A percentile compares a stretch with the other conserved stretches of the same genome.
phyloP scores from a whole-genome alignment of 495 filamentous ascomycete species.

The Trichoderma parareesei region DNA sequence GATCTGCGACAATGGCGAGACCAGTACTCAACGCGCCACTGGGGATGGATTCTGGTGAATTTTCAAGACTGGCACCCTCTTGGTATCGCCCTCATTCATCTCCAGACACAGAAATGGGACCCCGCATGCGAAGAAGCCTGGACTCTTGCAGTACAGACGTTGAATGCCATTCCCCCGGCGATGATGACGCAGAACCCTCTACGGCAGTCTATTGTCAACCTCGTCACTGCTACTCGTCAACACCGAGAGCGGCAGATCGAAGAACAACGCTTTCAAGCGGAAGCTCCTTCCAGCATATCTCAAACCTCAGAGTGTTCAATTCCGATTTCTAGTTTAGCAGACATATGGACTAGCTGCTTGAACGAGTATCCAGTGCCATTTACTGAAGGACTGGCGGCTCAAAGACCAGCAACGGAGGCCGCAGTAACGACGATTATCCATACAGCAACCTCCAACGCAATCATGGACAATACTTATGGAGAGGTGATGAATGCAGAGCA shows the following conservation, averaged over 20 bases:
- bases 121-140: conserved; percentile 6
- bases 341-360: too few species aligned
- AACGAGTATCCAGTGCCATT: too few species aligned
- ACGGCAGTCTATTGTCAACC: not conserved
- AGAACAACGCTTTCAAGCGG: not conserved
- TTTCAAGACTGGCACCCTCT: not conserved
- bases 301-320: too few species aligned
- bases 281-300: too few species aligned
- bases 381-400: too few species aligned
- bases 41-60: not conserved
- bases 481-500: too few species aligned
- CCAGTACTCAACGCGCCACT: not conserved
- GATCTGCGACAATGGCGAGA: not conserved
- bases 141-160: not conserved
- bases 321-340: too few species aligned
- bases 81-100: not conserved
- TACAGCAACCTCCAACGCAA: too few species aligned
- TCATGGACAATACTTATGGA: too few species aligned
- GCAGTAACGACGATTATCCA: too few species aligned
- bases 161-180: not conserved
- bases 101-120: not conserved
- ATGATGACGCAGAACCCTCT: not conserved
- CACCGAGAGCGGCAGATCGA: not conserved
- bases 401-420: too few species aligned
- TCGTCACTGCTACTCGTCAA: not conserved